phyloP scores from a whole-genome alignment of 1,284 basidiomycete species.

The Sporisorium graminicola region DNA sequence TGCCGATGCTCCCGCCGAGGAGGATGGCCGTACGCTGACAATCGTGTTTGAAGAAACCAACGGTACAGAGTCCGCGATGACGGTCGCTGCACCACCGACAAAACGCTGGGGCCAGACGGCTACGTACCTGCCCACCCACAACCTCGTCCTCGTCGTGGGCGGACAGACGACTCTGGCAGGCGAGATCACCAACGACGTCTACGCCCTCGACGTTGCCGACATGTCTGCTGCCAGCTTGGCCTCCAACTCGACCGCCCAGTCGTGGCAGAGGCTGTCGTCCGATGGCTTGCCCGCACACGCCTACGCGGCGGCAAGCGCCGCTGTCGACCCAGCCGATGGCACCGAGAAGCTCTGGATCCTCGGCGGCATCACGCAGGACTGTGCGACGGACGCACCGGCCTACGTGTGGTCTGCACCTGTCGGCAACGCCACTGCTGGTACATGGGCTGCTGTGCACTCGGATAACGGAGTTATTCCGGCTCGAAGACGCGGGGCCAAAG shows the following conservation, averaged over 20 bases:
- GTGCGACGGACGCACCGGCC: conserved; percentile 45
- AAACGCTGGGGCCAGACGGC: conserved; percentile 45
- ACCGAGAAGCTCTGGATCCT: conserved; percentile 55
- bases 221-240: conserved; percentile 17
- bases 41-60: conserved; percentile 31
- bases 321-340: conserved; percentile 15
- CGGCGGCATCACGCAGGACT: conserved; percentile 61
- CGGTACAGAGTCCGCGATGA: conserved; percentile 13
- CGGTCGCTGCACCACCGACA: conserved; percentile 18
- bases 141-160: conserved; percentile 59
- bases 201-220: conserved; percentile 52
- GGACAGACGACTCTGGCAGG: conserved; percentile 57
- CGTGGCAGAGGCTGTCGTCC: conserved; percentile 28
- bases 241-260: conserved; percentile 26
- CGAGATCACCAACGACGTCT: conserved; percentile 57
- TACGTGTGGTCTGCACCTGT: conserved; percentile 45
- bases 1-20: background rate
- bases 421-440: conserved; percentile 26
- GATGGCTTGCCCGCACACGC: conserved; percentile 51
- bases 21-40: conserved; percentile 20
- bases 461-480: conserved; percentile 14
- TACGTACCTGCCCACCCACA: conserved; percentile 35
- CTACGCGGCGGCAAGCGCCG: conserved; percentile 43
- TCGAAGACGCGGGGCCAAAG: conserved; percentile 32
- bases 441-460: conserved; percentile 29